phyloP scores from a whole-genome alignment of 805 yeast species.

The Pichia kluyveri region DNA sequence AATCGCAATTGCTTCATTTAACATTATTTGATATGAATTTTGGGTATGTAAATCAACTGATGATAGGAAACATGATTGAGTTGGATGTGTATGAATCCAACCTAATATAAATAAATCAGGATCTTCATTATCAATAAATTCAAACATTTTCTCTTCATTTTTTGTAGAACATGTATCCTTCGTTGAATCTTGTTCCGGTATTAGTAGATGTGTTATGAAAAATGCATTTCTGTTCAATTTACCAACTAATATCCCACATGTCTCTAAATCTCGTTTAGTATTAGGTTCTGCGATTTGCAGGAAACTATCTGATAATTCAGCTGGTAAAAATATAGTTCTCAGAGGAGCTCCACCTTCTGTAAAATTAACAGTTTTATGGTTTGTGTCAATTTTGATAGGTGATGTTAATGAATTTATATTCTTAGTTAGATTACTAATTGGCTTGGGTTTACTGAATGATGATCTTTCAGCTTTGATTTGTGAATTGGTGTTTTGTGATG shows the following conservation, averaged over 20 bases:
- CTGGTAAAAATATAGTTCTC: constrained; percentile 43
- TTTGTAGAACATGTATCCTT: constrained; percentile 53
- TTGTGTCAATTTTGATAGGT: constrained; percentile 5
- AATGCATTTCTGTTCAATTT: constrained; percentile 52
- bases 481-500: constrained; percentile 4
- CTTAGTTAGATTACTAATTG: background rate
- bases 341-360: constrained; percentile 53
- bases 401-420: background rate
- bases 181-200: constrained; percentile 58
- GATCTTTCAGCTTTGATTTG: background rate
- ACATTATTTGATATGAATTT: constrained; percentile 58
- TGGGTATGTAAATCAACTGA: constrained; percentile 64
- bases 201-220: constrained; percentile 50
- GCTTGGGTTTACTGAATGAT: background rate
- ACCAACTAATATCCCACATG: constrained; percentile 63
- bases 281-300: constrained; percentile 39
- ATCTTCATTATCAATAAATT: constrained; percentile 44
- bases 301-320: constrained; percentile 33
- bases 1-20: constrained; percentile 60
- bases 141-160: constrained; percentile 50
- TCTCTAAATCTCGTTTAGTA: constrained; percentile 44
- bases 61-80: constrained; percentile 61
- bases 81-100: constrained; percentile 71
- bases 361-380: constrained; percentile 31
- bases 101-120: constrained; percentile 47